Percentiles rank a stretch among this genome's conserved stretches.
Evolutionary conservation across 805 yeast genomes (phyloP).

Genomic region (Metschnikowia kofuensis): DNA sequence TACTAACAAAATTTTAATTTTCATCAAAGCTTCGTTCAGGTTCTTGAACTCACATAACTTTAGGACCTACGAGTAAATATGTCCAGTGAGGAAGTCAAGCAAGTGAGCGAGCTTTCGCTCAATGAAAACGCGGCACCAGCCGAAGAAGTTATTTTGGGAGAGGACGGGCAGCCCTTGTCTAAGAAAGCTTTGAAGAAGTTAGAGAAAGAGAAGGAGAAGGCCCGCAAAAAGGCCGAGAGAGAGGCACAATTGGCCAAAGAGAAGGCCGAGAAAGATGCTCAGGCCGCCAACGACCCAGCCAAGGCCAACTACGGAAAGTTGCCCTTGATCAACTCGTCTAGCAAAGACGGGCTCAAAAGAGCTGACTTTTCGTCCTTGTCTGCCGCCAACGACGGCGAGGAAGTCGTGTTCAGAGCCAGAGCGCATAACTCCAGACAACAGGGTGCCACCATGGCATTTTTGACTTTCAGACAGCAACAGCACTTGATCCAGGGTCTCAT

Average conservation of each 20-base stretch:
- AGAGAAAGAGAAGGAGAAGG: constrained; percentile 90
- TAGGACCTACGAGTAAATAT: not conserved
- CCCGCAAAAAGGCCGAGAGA: constrained; percentile 85
- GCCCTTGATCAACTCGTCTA: constrained; percentile 77
- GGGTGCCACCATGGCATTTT: constrained; percentile 90
- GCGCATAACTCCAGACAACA: constrained; percentile 91
- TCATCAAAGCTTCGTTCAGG: not conserved
- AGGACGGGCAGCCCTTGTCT: constrained; percentile 83
- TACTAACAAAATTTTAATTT: not conserved
- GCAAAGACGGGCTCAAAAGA: constrained; percentile 66
- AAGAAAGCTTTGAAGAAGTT: constrained; percentile 95
- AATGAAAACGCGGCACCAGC: constrained; percentile 18
- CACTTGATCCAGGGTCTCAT: constrained; percentile 76
- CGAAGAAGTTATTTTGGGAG: constrained; percentile 43
- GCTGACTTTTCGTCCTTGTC: constrained; percentile 53
- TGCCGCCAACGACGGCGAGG: constrained; percentile 66
- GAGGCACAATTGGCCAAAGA: constrained; percentile 86
- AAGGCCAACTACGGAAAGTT: constrained; percentile 84
- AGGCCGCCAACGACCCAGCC: constrained; percentile 77
- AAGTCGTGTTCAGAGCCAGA: constrained; percentile 88
- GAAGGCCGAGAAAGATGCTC: constrained; percentile 74
- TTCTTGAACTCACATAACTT: not conserved
- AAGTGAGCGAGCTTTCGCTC: constrained; percentile 17
- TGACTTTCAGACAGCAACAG: constrained; percentile 94
- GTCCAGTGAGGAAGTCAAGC: constrained; percentile 18